phyloP scores from a whole-genome alignment of 106 monocot genomes.

The Chionographis japonica region DNA sequence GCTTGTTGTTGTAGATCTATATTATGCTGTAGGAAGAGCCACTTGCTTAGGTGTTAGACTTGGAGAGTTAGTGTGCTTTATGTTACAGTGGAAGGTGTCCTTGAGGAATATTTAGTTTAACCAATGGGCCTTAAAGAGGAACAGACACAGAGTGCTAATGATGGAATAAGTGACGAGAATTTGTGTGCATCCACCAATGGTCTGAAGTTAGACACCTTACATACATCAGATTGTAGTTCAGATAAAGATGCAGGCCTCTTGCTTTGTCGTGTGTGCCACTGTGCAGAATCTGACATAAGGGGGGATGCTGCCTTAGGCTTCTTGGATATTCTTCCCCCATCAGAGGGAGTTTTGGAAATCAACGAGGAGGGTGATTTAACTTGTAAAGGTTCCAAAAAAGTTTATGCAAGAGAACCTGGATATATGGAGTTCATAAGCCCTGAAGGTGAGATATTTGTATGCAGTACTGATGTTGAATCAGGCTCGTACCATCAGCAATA shows the following conservation, averaged over 20 bases:
- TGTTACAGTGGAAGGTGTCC: neutral
- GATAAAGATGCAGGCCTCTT: constrained; percentile 28
- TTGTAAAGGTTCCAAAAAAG: constrained; percentile 8
- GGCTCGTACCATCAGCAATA: constrained; percentile 51
- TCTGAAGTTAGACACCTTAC: constrained; percentile 12
- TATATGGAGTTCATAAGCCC: constrained; percentile 79
- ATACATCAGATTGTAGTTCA: constrained; percentile 19
- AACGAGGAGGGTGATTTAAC: constrained; percentile 10
- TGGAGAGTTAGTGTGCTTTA: neutral
- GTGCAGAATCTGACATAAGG: constrained; percentile 69
- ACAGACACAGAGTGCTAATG: constrained; percentile 7
- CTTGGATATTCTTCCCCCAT: constrained; percentile 73
- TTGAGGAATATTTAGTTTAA: neutral
- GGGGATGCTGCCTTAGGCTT: constrained; percentile 71
- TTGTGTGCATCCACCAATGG: constrained; percentile 6
- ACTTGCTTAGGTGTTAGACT: no score
- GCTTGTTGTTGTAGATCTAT: no score
- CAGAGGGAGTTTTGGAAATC: constrained; percentile 15
- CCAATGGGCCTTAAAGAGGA: constrained; percentile 14
- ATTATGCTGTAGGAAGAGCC: no score
- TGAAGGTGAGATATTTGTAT: constrained; percentile 84
- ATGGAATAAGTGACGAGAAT: constrained; percentile 3
- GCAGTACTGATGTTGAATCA: constrained; percentile 66
- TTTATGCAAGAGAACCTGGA: constrained; percentile 6
- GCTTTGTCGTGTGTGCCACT: constrained; percentile 93